phyloP scores from a whole-genome alignment of 73 alveolate genomes.

The Paramecium bursaria region DNA sequence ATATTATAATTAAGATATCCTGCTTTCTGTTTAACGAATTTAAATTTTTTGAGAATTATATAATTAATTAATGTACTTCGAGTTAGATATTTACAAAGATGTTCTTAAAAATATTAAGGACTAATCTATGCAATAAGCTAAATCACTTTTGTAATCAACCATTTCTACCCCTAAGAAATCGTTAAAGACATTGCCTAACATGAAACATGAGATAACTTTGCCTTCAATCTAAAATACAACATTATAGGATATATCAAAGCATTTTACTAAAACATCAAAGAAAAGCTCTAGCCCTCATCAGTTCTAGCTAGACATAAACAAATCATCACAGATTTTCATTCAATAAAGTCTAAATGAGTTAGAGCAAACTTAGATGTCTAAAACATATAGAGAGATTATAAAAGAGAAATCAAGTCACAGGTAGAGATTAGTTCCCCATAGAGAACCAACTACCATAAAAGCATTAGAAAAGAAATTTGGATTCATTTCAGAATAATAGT shows the following conservation, averaged over 20 bases:
- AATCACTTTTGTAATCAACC: neutral
- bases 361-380: conserved; percentile 32
- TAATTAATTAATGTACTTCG: no score
- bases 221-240: conserved; percentile 54
- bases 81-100: neutral
- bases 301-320: conserved; percentile 2
- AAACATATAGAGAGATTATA: conserved; percentile 31
- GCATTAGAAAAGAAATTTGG: conserved; percentile 33
- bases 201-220: neutral
- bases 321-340: conserved; percentile 18
- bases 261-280: conserved; percentile 3
- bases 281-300: neutral
- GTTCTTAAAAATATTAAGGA: neutral
- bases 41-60: no score
- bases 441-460: conserved; percentile 6
- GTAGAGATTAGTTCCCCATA: conserved; percentile 21
- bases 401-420: conserved; percentile 7
- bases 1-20: no score
- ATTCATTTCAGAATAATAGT: neutral
- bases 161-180: neutral
- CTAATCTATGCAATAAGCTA: neutral
- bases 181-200: neutral
- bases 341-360: conserved; percentile 22
- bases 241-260: conserved; percentile 32
- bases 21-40: no score